These are phyloP conservation scores for Aurifilum marmelostoma DNA, from an alignment of 2,329 filamentous ascomycete species.

Conservation along the genomic window DNA sequence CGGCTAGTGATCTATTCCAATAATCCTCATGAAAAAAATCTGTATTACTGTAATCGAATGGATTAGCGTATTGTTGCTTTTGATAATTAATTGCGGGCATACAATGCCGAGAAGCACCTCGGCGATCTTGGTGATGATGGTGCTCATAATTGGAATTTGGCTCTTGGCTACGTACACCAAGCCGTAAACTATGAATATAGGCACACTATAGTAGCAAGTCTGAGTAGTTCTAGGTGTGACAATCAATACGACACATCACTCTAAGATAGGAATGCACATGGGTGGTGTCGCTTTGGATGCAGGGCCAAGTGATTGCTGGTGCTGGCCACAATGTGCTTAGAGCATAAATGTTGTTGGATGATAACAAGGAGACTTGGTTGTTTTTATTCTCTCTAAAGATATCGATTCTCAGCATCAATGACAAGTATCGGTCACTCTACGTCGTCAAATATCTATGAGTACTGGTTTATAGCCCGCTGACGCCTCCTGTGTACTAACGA, in stretches of 20 bases:
- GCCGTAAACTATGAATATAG: too few relatives aligned
- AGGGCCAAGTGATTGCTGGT: not conserved
- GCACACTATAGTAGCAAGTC: too few relatives aligned
- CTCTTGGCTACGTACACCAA: not conserved
- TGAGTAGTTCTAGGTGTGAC: too few relatives aligned
- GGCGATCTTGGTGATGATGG: not conserved
- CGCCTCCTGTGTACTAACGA: not conserved
- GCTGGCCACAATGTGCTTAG: not conserved
- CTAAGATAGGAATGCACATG: not conserved
- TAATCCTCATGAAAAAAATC: not conserved
- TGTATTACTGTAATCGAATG: not conserved
- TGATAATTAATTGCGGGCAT: not conserved
- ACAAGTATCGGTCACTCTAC: not conserved
- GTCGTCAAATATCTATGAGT: not conserved
- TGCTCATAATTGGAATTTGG: not conserved
- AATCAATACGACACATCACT: not conserved
- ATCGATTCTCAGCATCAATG: not conserved
- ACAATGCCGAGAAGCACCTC: not conserved
- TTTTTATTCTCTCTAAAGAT: not conserved
- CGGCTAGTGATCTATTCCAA: not conserved
- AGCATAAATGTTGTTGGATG: not conserved
- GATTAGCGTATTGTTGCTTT: not conserved
- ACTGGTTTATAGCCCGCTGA: not conserved
- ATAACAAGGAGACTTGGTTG: too few relatives aligned
- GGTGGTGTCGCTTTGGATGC: too few relatives aligned